Conservation (phyloP, 441 rosid genomes). For the Hura crepitans region DNA sequence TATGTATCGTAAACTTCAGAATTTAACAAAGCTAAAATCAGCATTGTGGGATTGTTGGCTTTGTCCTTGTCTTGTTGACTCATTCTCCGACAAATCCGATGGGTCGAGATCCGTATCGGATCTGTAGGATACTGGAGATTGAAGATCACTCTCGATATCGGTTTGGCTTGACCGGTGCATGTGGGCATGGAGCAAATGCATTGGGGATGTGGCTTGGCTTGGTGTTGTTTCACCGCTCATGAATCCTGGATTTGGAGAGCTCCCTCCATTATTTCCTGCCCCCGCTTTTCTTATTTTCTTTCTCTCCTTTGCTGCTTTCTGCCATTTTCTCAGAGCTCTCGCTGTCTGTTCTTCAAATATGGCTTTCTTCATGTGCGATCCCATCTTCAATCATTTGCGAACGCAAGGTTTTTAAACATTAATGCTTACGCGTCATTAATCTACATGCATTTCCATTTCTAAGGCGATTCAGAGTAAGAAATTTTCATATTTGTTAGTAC, state of each 20-base stretch:
- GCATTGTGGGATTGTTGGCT: not conserved
- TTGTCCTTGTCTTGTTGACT: constrained; percentile 7
- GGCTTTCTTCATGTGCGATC: constrained; percentile 58
- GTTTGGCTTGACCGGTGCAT: constrained; percentile 21
- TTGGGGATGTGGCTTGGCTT: constrained; percentile 41
- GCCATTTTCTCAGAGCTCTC: constrained; percentile 57
- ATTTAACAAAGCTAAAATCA: constrained; percentile 36
- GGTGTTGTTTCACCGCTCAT: constrained; percentile 41
- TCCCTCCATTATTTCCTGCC: constrained; percentile 12
- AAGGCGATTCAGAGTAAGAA: no score
- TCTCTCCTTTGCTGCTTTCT: constrained; percentile 43
- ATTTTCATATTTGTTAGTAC: no score
- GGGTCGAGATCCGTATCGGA: constrained; percentile 29
- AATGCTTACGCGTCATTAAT: no score
- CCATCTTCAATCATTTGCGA: constrained; percentile 40
- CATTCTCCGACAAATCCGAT: constrained; percentile 29
- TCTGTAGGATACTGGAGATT: constrained; percentile 30
- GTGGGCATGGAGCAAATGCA: constrained; percentile 42
- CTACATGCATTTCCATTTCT: no score
- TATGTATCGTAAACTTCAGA: not conserved
- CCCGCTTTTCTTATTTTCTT: constrained; percentile 25
- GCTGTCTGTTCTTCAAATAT: constrained; percentile 68
- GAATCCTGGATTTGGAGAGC: constrained; percentile 20
- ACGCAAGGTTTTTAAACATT: no score
- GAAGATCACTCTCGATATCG: constrained; percentile 24